phyloP scores from a whole-genome alignment of 2,329 filamentous ascomycete species.

The Colletotrichum gloeosporioides region DNA sequence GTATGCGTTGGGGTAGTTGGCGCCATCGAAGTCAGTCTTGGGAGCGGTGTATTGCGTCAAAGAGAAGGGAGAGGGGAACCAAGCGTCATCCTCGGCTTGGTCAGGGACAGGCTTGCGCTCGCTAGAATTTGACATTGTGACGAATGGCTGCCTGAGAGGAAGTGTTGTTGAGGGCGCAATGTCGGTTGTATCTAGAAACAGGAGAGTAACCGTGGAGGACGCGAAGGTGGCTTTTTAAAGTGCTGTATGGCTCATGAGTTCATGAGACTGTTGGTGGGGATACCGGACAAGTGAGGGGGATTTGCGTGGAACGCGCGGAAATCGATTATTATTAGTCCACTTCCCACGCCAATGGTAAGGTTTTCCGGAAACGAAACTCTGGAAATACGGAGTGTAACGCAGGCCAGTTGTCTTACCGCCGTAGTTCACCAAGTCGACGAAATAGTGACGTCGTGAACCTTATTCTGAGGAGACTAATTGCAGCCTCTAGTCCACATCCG shows the following conservation, averaged over 20 bases:
- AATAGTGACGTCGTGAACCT: neutral
- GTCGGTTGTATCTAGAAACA: neutral
- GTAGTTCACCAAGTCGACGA: neutral
- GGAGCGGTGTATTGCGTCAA: constrained; percentile 23
- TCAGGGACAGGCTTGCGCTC: constrained; percentile 23
- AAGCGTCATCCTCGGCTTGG: constrained; percentile 27
- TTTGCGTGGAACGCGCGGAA: neutral
- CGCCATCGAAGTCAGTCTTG: neutral
- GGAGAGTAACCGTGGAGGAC: rapidly evolving
- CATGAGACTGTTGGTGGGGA: neutral
- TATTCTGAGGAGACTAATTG: neutral
- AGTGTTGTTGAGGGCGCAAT: neutral
- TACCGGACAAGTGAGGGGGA: neutral
- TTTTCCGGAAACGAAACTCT: neutral
- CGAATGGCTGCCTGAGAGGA: neutral
- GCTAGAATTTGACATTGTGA: neutral
- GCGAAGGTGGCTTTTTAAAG: neutral
- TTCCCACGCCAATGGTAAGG: neutral
- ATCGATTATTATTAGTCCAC: neutral
- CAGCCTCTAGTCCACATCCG: neutral
- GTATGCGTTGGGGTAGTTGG: neutral
- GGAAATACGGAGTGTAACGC: neutral
- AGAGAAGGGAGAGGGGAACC: constrained; percentile 25
- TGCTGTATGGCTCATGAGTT: neutral
- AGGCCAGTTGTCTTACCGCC: neutral